Evolutionary conservation across 257 asterid species (phyloP).

Genomic region (Jaltomata sinuosa): DNA sequence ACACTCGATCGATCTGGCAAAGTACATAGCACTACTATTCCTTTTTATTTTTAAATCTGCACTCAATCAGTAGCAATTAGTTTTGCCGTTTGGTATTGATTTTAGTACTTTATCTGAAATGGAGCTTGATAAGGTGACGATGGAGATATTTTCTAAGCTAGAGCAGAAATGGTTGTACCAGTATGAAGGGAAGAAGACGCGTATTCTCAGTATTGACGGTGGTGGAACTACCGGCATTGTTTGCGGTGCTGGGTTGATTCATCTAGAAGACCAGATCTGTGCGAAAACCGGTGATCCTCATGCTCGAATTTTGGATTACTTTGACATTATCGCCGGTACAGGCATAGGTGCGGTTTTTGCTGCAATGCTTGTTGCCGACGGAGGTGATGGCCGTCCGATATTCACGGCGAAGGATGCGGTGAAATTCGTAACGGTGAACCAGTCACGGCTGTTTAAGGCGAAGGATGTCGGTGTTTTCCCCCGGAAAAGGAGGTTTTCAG

Average conservation of each 20-base stretch:
- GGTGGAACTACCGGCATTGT: slow-evolving; percentile 65
- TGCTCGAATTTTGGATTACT: slow-evolving; percentile 63
- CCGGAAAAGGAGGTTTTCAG: slow-evolving; percentile 39
- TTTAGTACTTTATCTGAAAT: slow-evolving; percentile 7
- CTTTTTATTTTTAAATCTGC: background rate
- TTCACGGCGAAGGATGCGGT: slow-evolving; percentile 57
- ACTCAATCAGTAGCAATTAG: background rate
- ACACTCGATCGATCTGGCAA: background rate
- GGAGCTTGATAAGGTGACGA: slow-evolving; percentile 67
- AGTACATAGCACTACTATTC: background rate
- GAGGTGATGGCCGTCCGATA: slow-evolving; percentile 64
- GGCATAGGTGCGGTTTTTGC: slow-evolving; percentile 89
- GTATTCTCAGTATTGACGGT: slow-evolving; percentile 76
- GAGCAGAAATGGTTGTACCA: slow-evolving; percentile 94
- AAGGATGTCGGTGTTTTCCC: slow-evolving; percentile 32
- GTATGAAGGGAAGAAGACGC: slow-evolving; percentile 63
- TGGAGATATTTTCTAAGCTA: slow-evolving; percentile 78
- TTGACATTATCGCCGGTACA: slow-evolving; percentile 76
- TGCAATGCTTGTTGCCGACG: slow-evolving; percentile 65
- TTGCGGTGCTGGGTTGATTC: slow-evolving; percentile 52
- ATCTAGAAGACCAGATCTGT: slow-evolving; percentile 79
- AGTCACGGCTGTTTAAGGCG: slow-evolving; percentile 28
- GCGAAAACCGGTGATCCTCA: slow-evolving; percentile 47
- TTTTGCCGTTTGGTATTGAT: background rate
- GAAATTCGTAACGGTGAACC: slow-evolving; percentile 35